Percentiles rank a stretch among this genome's conserved stretches.
phyloP scores from a whole-genome alignment of 352 stramenopile species.

The Blastocystis sp. region DNA sequence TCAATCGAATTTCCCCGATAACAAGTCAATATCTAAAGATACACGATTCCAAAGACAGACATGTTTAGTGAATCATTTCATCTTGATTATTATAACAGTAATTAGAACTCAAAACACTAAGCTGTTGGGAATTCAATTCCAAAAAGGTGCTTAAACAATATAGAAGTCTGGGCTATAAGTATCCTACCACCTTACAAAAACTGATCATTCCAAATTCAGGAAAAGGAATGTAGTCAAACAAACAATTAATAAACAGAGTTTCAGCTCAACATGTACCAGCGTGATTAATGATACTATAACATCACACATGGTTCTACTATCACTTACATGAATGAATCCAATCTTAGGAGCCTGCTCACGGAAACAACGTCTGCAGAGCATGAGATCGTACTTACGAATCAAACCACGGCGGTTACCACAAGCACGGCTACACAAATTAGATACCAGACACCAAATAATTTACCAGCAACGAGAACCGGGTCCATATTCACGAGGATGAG shows the following conservation, averaged over 20 bases:
- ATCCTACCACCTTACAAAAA: no score
- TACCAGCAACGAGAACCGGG: slow-evolving; percentile 70
- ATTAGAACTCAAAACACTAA: no score
- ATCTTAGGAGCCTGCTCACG: slow-evolving; percentile 87
- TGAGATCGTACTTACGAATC: slow-evolving; percentile 91
- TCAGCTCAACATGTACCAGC: neutral
- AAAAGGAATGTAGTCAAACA: neutral
- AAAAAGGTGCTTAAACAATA: no score
- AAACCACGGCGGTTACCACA: slow-evolving; percentile 85
- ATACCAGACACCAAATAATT: slow-evolving; percentile 29
- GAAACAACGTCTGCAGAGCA: slow-evolving; percentile 94
- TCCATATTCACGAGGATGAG: slow-evolving; percentile 71
- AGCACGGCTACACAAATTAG: slow-evolving; percentile 74
- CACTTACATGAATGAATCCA: slow-evolving; percentile 77
- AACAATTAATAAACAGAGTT: neutral
- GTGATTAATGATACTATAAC: slow-evolving; percentile 54
- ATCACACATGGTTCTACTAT: neutral
- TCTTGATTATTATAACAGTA: neutral
- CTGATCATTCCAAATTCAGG: no score
- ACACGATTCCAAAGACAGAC: neutral
- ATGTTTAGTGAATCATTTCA: slow-evolving; percentile 12
- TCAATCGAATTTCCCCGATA: neutral
- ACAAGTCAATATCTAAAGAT: slow-evolving; percentile 42
- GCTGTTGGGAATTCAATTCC: no score
- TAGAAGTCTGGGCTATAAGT: no score